These are phyloP conservation scores for Teratosphaeria epicoccoides DNA, from an alignment of 2,329 filamentous ascomycete genomes.

Conservation along the genomic window DNA sequence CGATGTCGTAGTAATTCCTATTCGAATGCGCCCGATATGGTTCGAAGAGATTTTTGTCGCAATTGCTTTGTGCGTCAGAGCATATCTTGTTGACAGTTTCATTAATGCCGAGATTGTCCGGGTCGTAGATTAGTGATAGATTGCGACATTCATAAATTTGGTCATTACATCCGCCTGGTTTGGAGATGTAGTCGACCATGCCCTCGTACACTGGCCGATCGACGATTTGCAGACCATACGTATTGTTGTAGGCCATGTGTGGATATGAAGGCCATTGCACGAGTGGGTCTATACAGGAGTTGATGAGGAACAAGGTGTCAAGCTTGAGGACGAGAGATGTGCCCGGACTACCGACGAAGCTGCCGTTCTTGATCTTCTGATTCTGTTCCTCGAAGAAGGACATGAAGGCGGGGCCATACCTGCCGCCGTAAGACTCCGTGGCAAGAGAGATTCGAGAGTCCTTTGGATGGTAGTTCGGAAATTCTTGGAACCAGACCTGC, in stretches of 20 bases:
- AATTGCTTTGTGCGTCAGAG: slow-evolving; percentile 12
- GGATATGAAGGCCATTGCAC: slow-evolving; percentile 48
- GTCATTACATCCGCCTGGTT: slow-evolving; percentile 42
- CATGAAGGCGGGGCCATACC: slow-evolving; percentile 55
- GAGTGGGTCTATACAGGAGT: slow-evolving; percentile 57
- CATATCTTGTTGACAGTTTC: slow-evolving; percentile 33
- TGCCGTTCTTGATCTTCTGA: neutral
- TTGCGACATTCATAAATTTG: slow-evolving; percentile 42
- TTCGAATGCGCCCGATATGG: slow-evolving; percentile 5
- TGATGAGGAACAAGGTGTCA: slow-evolving; percentile 54
- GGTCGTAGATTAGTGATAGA: slow-evolving; percentile 39
- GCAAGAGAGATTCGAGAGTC: slow-evolving; percentile 46
- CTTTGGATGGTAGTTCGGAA: slow-evolving; percentile 50
- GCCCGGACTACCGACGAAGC: neutral
- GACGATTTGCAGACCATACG: slow-evolving; percentile 51
- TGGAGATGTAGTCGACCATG: slow-evolving; percentile 34
- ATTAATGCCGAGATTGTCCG: slow-evolving; percentile 34
- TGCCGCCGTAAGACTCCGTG: slow-evolving; percentile 46
- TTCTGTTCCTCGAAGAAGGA: slow-evolving; percentile 31
- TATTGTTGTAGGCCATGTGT: slow-evolving; percentile 49
- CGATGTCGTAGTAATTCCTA: slow-evolving; percentile 17
- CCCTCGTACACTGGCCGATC: slow-evolving; percentile 32
- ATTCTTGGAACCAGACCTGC: slow-evolving; percentile 52
- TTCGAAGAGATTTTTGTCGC: slow-evolving; percentile 8
- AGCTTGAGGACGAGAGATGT: slow-evolving; percentile 40